Percentiles rank a stretch among this genome's conserved stretches.
Conservation (phyloP, 2,329 filamentous ascomycete species). For the Lachnellula occidentalis region DNA sequence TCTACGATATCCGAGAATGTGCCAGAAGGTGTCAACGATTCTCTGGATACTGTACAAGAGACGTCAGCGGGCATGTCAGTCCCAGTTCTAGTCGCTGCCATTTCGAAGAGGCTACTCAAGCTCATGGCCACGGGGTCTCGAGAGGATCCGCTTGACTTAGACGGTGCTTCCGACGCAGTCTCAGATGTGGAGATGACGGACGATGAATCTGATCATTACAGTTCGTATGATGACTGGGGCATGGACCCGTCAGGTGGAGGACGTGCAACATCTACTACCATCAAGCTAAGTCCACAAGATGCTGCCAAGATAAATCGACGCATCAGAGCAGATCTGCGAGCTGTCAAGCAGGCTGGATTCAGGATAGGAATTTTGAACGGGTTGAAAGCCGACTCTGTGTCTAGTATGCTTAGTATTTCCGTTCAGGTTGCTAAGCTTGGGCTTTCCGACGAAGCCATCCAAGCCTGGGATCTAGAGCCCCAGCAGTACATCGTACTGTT, state of each 20-base stretch:
- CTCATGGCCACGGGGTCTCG: constrained; percentile 17
- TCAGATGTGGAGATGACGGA: constrained; percentile 1
- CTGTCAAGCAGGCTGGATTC: constrained; percentile 60
- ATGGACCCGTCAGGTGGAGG: constrained; percentile 9
- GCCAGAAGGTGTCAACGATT: constrained; percentile 35
- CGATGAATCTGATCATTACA: constrained; percentile 17
- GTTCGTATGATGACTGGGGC: constrained; percentile 12
- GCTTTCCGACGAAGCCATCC: constrained; percentile 67
- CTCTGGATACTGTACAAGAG: constrained; percentile 25
- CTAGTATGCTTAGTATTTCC: constrained; percentile 58
- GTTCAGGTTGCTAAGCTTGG: constrained; percentile 64
- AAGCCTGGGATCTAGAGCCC: constrained; percentile 67
- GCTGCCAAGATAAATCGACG: constrained; percentile 25
- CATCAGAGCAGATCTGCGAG: constrained; percentile 56
- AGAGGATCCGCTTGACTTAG: constrained; percentile 25
- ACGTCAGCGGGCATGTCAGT: constrained; percentile 20
- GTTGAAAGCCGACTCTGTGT: constrained; percentile 36
- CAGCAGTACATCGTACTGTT: constrained; percentile 70
- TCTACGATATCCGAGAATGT: constrained; percentile 45
- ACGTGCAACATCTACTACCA: not conserved
- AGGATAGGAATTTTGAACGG: constrained; percentile 58
- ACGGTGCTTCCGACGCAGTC: constrained; percentile 31
- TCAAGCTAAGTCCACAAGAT: constrained; percentile 10
- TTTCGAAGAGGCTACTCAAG: constrained; percentile 22
- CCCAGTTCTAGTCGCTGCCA: constrained; percentile 20